Evolutionary conservation across 768 basidiomycete genomes (phyloP).

Genomic region (Leccinum variicolor): DNA sequence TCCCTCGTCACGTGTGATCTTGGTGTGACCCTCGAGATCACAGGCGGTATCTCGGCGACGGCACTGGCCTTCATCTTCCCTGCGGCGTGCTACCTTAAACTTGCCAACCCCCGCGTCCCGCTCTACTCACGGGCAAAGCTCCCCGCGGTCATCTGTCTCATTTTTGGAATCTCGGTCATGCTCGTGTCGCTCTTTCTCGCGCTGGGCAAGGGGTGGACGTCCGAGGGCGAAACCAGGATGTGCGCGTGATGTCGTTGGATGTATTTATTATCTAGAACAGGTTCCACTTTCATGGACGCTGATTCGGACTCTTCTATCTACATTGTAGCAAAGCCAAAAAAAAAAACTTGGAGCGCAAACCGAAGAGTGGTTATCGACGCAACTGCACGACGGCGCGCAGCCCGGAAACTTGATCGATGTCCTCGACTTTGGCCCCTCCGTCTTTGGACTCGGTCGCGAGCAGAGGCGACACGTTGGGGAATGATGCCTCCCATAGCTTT

Average conservation of each 20-base stretch:
- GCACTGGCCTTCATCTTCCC: constrained; percentile 93
- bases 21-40: constrained; percentile 97
- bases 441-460: constrained; percentile 66
- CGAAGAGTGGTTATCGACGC: constrained; percentile 11
- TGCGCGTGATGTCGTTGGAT: constrained; percentile 47
- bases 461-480: constrained; percentile 65
- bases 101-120: constrained; percentile 50
- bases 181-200: constrained; percentile 73
- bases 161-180: constrained; percentile 78
- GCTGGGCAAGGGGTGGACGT: constrained; percentile 73
- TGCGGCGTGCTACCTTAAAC: constrained; percentile 80
- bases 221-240: constrained; percentile 66
- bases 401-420: constrained; percentile 53
- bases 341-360: neutral
- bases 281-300: constrained; percentile 1
- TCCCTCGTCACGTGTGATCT: constrained; percentile 93
- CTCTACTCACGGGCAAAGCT: constrained; percentile 73
- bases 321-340: neutral
- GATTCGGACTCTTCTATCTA: neutral
- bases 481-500: constrained; percentile 56
- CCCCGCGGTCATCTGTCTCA: constrained; percentile 68
- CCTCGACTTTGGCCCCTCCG: constrained; percentile 64
- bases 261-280: constrained; percentile 17
- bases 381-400: constrained; percentile 39
- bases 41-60: constrained; percentile 93